Evolutionary conservation across 1,284 basidiomycete genomes (phyloP).

Genomic region (Boletus sp.): DNA sequence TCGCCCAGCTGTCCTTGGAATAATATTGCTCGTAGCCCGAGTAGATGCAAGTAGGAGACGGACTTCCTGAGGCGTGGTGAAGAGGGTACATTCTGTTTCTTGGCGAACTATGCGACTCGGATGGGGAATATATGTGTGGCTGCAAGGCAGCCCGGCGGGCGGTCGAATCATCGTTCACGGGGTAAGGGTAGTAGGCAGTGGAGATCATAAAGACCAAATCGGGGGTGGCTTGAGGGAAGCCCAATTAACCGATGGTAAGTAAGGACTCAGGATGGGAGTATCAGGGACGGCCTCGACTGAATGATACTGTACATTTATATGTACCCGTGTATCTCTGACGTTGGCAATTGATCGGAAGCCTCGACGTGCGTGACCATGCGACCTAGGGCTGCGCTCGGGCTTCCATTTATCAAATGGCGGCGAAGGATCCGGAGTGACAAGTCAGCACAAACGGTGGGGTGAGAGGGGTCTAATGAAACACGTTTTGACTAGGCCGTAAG

Average conservation of each 20-base stretch:
- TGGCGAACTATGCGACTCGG: constrained; percentile 29
- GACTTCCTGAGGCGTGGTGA: constrained; percentile 23
- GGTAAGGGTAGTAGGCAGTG: constrained; percentile 34
- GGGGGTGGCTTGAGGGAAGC: constrained; percentile 22
- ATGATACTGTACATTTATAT: constrained; percentile 36
- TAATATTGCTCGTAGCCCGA: constrained; percentile 29
- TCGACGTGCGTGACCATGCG: constrained; percentile 31
- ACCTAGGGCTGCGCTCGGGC: constrained; percentile 33
- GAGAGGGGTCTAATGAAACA: constrained; percentile 39
- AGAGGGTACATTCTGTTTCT: constrained; percentile 35
- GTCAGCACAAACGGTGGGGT: constrained; percentile 32
- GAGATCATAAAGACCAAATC: constrained; percentile 38
- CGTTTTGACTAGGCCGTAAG: constrained; percentile 31
- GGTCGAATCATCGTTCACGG: constrained; percentile 30
- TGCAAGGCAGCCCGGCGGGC: constrained; percentile 23
- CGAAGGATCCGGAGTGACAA: constrained; percentile 32
- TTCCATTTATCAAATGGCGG: constrained; percentile 42
- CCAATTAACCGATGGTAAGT: constrained; percentile 24
- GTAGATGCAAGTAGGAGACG: constrained; percentile 30
- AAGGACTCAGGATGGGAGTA: constrained; percentile 27
- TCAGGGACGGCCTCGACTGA: constrained; percentile 30
- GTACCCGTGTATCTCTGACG: constrained; percentile 32
- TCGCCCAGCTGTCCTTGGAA: constrained; percentile 25
- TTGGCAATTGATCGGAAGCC: constrained; percentile 39
- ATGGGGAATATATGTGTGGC: constrained; percentile 39